Evolutionary conservation across 2,329 filamentous ascomycete species (phyloP).

Genomic region (Penicillium sp.): DNA sequence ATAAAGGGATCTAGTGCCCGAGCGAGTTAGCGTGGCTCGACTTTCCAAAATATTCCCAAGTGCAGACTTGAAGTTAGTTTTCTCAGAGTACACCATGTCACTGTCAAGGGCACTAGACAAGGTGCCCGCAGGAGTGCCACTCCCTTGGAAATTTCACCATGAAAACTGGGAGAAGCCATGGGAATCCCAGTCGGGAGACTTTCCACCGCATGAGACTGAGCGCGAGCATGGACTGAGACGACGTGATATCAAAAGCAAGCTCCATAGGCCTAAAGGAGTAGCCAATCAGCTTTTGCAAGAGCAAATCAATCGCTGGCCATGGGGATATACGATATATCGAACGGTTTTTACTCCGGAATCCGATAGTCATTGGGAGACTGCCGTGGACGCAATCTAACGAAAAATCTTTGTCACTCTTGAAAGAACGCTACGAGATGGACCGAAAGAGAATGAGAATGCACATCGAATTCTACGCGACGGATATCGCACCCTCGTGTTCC

Average conservation of each 20-base stretch:
- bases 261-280: not conserved
- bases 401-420: not conserved
- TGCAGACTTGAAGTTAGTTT: too few relatives aligned
- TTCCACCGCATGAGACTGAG: not conserved
- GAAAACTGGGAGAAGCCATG: not conserved
- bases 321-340: not conserved
- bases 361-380: not conserved
- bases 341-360: not conserved
- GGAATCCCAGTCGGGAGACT: conserved; percentile 1
- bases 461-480: not conserved
- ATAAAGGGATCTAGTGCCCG: not conserved
- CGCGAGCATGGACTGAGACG: not conserved
- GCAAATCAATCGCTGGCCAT: not conserved
- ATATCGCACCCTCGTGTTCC: not conserved
- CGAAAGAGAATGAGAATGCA: not conserved
- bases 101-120: not conserved
- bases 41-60: not conserved
- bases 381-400: not conserved
- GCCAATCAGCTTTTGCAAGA: not conserved
- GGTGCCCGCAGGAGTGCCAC: not conserved
- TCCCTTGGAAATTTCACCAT: conserved; percentile 2
- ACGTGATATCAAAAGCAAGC: not conserved
- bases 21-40: not conserved
- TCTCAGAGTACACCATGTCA: not conserved
- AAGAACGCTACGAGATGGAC: not conserved